Conservation (phyloP, 495 filamentous ascomycete species). For the Amphirosellinia nigrospora region DNA sequence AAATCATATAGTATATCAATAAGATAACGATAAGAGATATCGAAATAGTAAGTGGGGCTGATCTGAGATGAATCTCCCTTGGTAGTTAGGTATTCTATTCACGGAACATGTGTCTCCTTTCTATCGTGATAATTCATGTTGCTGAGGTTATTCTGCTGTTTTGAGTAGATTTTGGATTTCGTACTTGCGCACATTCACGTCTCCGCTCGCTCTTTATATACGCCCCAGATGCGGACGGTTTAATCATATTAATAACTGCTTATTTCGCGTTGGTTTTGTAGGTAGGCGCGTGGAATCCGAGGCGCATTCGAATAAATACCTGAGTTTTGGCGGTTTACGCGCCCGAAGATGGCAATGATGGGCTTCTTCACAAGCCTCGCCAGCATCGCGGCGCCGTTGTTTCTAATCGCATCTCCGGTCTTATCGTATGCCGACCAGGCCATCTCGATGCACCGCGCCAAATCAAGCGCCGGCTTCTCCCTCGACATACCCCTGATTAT, state of each 20-base stretch:
- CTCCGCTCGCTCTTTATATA: background rate
- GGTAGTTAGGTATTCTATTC: background rate
- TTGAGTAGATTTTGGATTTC: background rate
- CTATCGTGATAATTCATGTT: background rate
- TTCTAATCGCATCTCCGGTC: slow-evolving; percentile 80
- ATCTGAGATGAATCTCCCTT: slow-evolving; percentile 12
- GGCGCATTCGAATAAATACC: background rate
- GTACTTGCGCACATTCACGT: background rate
- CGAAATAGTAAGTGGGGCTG: slow-evolving; percentile 14
- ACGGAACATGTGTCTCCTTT: slow-evolving; percentile 18
- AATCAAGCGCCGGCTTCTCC: slow-evolving; percentile 85
- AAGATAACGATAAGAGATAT: slow-evolving; percentile 14
- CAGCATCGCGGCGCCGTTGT: slow-evolving; percentile 59
- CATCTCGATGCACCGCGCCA: slow-evolving; percentile 78
- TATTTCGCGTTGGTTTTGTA: background rate
- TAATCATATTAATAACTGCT: background rate
- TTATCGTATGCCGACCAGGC: slow-evolving; percentile 94
- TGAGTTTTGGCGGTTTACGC: slow-evolving; percentile 3
- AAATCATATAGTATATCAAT: slow-evolving; percentile 16
- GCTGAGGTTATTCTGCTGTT: background rate
- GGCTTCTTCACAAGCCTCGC: slow-evolving; percentile 50
- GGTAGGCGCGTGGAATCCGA: slow-evolving; percentile 1
- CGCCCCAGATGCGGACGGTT: background rate
- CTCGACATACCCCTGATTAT: slow-evolving; percentile 95
- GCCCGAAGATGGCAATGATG: slow-evolving; percentile 35